Evolutionary conservation across 1,284 basidiomycete species (phyloP).

Genomic region (Afroboletus lepidellus): DNA sequence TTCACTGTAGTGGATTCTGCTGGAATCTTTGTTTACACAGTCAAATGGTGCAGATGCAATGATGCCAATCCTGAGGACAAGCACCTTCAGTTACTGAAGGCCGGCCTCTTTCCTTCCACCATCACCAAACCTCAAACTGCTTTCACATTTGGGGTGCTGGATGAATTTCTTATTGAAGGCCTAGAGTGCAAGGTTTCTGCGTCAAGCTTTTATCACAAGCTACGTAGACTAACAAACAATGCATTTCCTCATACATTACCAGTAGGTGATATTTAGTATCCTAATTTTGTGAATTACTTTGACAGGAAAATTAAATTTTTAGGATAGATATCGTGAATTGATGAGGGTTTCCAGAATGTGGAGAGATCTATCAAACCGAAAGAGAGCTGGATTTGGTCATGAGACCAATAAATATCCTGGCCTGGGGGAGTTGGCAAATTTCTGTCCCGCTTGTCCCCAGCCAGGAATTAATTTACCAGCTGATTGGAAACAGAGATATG

Average conservation of each 20-base stretch:
- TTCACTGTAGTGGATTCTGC: not conserved
- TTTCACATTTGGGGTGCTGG: constrained; percentile 31
- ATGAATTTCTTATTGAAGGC: constrained; percentile 28
- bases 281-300: constrained; percentile 19
- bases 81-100: constrained; percentile 13
- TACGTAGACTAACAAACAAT: constrained; percentile 25
- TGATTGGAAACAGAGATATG: not conserved
- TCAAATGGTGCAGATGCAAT: constrained; percentile 2
- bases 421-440: constrained; percentile 2
- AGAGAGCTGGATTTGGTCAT: constrained; percentile 7
- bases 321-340: constrained; percentile 14
- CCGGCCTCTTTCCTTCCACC: constrained; percentile 26
- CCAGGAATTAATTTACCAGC: constrained; percentile 11
- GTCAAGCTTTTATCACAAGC: constrained; percentile 27
- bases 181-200: constrained; percentile 31
- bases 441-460: constrained; percentile 16
- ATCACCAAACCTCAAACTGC: constrained; percentile 23
- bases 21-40: not conserved
- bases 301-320: too few species aligned
- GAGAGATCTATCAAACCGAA: constrained; percentile 10
- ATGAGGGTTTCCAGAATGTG: constrained; percentile 10
- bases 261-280: not conserved
- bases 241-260: constrained; percentile 17
- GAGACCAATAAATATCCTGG: constrained; percentile 18
- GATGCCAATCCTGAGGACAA: not conserved